These are phyloP conservation scores for Peterozyma xylosa DNA, from an alignment of 805 yeast genomes.

Conservation along the genomic window DNA sequence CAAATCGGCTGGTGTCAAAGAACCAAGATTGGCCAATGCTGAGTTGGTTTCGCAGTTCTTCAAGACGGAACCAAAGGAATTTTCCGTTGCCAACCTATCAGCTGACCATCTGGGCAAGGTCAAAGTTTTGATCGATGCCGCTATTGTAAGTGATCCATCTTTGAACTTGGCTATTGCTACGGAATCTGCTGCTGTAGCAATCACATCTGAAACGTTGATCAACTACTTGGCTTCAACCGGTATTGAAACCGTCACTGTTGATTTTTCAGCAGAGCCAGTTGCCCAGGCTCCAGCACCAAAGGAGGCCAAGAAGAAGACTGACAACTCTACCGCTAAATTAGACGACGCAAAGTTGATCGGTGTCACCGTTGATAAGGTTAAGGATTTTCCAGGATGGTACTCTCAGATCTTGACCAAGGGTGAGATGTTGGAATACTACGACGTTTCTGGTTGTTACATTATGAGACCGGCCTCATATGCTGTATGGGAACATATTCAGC, in stretches of 20 bases:
- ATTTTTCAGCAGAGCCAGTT: constrained; percentile 38
- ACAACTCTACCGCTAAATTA: constrained; percentile 39
- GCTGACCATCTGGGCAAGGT: constrained; percentile 46
- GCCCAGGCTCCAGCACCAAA: constrained; percentile 33
- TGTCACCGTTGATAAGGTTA: constrained; percentile 86
- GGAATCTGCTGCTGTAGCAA: constrained; percentile 41
- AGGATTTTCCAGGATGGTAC: constrained; percentile 96
- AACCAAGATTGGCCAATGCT: constrained; percentile 82
- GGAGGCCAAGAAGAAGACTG: constrained; percentile 17
- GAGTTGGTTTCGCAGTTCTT: constrained; percentile 67
- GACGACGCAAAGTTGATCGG: constrained; percentile 91
- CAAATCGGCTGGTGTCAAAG: constrained; percentile 62
- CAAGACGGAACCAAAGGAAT: constrained; percentile 48
- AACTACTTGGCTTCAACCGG: constrained; percentile 42
- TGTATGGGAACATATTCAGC: constrained; percentile 92
- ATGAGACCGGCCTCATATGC: constrained; percentile 92
- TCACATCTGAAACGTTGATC: constrained; percentile 38
- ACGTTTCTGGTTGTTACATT: constrained; percentile 97
- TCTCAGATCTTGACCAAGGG: constrained; percentile 94
- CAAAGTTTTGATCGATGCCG: constrained; percentile 52
- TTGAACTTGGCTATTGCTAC: constrained; percentile 38
- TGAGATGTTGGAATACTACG: constrained; percentile 97
- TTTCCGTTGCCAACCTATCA: constrained; percentile 47
- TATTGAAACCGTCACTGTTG: constrained; percentile 45
- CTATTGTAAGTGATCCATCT: constrained; percentile 31